These are phyloP conservation scores for Cercis canadensis DNA, from an alignment of 306 rosid species.

Conservation along the genomic window DNA sequence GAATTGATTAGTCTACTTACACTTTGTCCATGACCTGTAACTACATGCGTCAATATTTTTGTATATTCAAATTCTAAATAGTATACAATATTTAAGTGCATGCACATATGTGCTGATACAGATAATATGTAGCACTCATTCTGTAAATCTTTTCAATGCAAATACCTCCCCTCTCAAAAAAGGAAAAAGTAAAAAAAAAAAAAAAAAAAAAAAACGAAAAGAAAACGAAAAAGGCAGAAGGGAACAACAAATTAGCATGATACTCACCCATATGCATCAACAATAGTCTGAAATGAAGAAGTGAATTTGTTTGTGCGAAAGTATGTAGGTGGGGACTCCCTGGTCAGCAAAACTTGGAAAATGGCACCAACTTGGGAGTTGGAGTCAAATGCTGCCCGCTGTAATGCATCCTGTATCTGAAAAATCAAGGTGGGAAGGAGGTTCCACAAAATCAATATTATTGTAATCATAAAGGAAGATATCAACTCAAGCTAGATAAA, in stretches of 20 bases:
- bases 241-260: slow-evolving; percentile 4
- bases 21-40: no score
- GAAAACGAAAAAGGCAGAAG: not conserved
- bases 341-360: slow-evolving; percentile 75
- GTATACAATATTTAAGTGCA: no score
- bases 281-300: slow-evolving; percentile 75
- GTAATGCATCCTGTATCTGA: slow-evolving; percentile 73
- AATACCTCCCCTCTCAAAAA: slow-evolving; percentile 22
- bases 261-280: slow-evolving; percentile 90
- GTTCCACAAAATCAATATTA: slow-evolving; percentile 16
- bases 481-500: slow-evolving; percentile 30
- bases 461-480: slow-evolving; percentile 8
- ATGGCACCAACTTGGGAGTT: slow-evolving; percentile 83
- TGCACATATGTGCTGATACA: slow-evolving; percentile 14
- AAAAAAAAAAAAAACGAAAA: no score
- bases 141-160: slow-evolving; percentile 20
- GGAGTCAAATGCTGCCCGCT: slow-evolving; percentile 68
- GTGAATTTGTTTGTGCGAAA: slow-evolving; percentile 78
- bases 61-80: no score
- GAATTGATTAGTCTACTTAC: no score
- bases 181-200: slow-evolving; percentile 5
- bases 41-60: no score
- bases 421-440: slow-evolving; percentile 31
- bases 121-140: slow-evolving; percentile 33
- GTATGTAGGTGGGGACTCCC: slow-evolving; percentile 75